Base-by-base conservation (phyloP, 2,329 filamentous ascomycete genomes). In the Chaetothyriales sp. region DNA sequence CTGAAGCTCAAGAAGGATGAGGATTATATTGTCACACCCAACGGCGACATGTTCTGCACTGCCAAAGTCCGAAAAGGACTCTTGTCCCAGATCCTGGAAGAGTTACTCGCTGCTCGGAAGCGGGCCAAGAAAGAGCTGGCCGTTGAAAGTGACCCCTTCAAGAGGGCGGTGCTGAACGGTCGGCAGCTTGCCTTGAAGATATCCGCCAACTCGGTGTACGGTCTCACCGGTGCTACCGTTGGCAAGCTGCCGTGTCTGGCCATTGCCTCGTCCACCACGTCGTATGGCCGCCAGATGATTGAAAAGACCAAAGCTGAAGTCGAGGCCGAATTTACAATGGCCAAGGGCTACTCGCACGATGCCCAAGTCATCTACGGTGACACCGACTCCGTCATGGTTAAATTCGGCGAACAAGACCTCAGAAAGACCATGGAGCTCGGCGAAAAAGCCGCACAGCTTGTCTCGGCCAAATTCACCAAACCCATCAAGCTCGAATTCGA, bases 351-450 rank as follows among this genome's bases (percentile, higher is more conserved):
- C 69, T 81, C 79, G 1, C 88, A 97, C 66, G 86, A 98, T 66
- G 92, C 92, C 0, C 83, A 95, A 65, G 92, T 98, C 70, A 94
- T 98, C 57, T 98, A 98, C 61, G 92, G 92, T 72, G 92, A 98
- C 69, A 98, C 92, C 1, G 92, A 98, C 76, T 98, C 92, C 7
- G 92, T 98, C 71, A 98, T 98, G 92, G 90, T 98, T 56, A 97
- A 95, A 65, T 98, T 98, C 60, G 92, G 92, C 44, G 89, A 89
- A 8, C 83, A 81, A 44, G 89, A 95, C 58, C 75, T 98, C 18
- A 77, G 80, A 5, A 86, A 92, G 58, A 85, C 89, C 19, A 98
- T 98, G 92, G 89, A 85, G 63, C 74, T 98, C 20, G 92, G 92
- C n/a, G 79, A 95, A 64, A 89, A 98, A 67, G 92, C 92, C 9